Evolutionary conservation across 2,329 filamentous ascomycete genomes (phyloP).

Genomic region (Aspergillus sp.): DNA sequence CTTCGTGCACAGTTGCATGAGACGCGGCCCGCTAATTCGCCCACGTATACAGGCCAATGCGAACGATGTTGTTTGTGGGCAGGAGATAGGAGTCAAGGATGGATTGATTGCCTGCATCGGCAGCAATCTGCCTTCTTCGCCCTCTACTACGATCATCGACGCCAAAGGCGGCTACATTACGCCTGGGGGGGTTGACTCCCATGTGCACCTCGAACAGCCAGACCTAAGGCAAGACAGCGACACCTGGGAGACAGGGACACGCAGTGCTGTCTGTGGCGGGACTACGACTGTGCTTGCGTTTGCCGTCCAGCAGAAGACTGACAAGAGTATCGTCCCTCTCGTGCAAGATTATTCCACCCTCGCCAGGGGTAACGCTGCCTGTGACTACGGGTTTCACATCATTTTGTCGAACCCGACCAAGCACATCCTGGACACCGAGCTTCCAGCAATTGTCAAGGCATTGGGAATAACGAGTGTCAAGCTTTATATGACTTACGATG

Average conservation of each 20-base stretch:
- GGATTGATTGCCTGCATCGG: slow-evolving; percentile 51
- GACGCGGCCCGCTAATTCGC: too few relatives aligned
- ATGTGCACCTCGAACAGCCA: slow-evolving; percentile 51
- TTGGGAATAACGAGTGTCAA: slow-evolving; percentile 48
- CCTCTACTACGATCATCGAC: slow-evolving; percentile 17
- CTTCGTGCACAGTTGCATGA: too few relatives aligned
- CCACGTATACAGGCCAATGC: too few relatives aligned
- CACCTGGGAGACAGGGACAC: slow-evolving; percentile 50
- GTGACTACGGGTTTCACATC: slow-evolving; percentile 56
- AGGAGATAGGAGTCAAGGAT: slow-evolving; percentile 49
- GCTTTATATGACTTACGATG: slow-evolving; percentile 51
- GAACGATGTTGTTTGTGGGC: slow-evolving; percentile 12
- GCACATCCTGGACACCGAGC: slow-evolving; percentile 35
- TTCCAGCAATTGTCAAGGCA: slow-evolving; percentile 34
- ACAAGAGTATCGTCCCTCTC: slow-evolving; percentile 47
- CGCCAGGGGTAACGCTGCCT: slow-evolving; percentile 49
- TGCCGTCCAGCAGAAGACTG: slow-evolving; percentile 52
- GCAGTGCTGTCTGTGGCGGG: slow-evolving; percentile 51
- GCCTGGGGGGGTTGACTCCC: slow-evolving; percentile 50
- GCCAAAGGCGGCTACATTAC: slow-evolving; percentile 20
- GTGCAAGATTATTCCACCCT: slow-evolving; percentile 50
- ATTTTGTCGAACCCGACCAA: slow-evolving; percentile 37
- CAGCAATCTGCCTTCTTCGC: slow-evolving; percentile 28
- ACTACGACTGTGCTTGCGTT: slow-evolving; percentile 59
- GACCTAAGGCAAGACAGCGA: slow-evolving; percentile 38